Percentiles rank a stretch among this genome's conserved stretches.
Conservation (phyloP, 495 filamentous ascomycete species). For the Cercophora newfieldiana region DNA sequence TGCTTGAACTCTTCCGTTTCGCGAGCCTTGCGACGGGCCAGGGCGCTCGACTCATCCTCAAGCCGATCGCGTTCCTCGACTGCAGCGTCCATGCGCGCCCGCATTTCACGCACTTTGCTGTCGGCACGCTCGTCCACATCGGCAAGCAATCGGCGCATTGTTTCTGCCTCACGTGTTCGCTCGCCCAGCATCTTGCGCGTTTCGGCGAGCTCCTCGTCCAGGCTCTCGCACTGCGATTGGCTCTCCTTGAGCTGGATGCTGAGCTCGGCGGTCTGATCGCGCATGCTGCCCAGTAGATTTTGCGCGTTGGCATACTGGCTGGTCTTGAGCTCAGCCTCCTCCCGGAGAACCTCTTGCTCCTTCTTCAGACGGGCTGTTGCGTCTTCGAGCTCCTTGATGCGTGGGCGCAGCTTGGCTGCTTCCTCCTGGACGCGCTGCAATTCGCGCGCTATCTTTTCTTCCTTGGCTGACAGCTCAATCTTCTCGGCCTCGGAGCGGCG, state of each 20-base stretch:
- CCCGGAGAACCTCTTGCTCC: constrained; percentile 65
- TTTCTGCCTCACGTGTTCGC: constrained; percentile 91
- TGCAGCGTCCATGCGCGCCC: constrained; percentile 82
- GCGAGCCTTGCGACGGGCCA: constrained; percentile 70
- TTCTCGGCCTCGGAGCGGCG: constrained; percentile 74
- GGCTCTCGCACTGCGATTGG: constrained; percentile 72
- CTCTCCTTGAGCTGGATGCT: constrained; percentile 93
- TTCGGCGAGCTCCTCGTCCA: constrained; percentile 93
- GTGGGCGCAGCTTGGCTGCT: constrained; percentile 59
- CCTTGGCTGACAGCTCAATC: constrained; percentile 68
- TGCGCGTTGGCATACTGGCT: constrained; percentile 86
- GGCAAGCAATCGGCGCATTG: constrained; percentile 84
- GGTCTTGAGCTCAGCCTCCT: constrained; percentile 80
- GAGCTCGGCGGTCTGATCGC: constrained; percentile 84
- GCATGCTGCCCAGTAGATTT: constrained; percentile 83
- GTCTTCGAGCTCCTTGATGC: constrained; percentile 69
- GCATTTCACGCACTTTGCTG: constrained; percentile 78
- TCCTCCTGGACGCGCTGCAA: constrained; percentile 71
- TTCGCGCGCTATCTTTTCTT: constrained; percentile 67
- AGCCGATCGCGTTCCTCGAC: constrained; percentile 89
- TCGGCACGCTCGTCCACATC: constrained; percentile 86
- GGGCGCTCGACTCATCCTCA: constrained; percentile 82
- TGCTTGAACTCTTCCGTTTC: constrained; percentile 85
- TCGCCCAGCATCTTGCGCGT: constrained; percentile 85
- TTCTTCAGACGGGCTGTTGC: constrained; percentile 63